Percentiles rank a stretch among this genome's conserved stretches.
phyloP scores from a whole-genome alignment of 495 filamentous ascomycete genomes.

The Penicillium cinerascens region DNA sequence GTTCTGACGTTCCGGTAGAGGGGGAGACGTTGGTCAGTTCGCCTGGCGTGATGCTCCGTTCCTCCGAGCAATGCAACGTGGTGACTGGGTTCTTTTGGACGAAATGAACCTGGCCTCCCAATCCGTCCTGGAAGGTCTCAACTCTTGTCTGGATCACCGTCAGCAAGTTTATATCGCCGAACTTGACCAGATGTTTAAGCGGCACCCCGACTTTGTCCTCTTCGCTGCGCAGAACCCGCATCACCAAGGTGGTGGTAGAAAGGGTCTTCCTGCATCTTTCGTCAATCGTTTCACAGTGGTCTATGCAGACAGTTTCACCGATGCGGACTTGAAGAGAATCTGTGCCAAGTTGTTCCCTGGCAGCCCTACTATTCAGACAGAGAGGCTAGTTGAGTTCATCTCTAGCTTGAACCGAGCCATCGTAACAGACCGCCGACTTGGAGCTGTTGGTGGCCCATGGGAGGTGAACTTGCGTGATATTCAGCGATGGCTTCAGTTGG shows the following conservation, averaged over 20 bases:
- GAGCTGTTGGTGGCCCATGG: constrained; percentile 84
- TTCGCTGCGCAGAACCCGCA: constrained; percentile 98
- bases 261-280: constrained; percentile 92
- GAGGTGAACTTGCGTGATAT: constrained; percentile 96
- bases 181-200: constrained; percentile 85
- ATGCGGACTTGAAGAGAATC: constrained; percentile 77
- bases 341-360: constrained; percentile 70
- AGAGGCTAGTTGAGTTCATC: constrained; percentile 74
- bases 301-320: constrained; percentile 82
- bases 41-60: constrained; percentile 95
- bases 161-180: constrained; percentile 95
- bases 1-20: constrained; percentile 92
- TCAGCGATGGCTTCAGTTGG: constrained; percentile 79
- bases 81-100: constrained; percentile 93
- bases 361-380: constrained; percentile 51
- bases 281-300: constrained; percentile 98
- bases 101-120: constrained; percentile 99
- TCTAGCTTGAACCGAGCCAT: constrained; percentile 69
- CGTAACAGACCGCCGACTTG: constrained; percentile 61
- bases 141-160: constrained; percentile 95
- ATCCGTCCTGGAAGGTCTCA: constrained; percentile 93
- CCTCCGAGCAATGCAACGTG: constrained; percentile 89
- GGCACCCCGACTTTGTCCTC: constrained; percentile 82
- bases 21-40: constrained; percentile 84
- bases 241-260: constrained; percentile 92